Conservation (phyloP, 176 grass and related monocot species). For the Avena sativa region DNA sequence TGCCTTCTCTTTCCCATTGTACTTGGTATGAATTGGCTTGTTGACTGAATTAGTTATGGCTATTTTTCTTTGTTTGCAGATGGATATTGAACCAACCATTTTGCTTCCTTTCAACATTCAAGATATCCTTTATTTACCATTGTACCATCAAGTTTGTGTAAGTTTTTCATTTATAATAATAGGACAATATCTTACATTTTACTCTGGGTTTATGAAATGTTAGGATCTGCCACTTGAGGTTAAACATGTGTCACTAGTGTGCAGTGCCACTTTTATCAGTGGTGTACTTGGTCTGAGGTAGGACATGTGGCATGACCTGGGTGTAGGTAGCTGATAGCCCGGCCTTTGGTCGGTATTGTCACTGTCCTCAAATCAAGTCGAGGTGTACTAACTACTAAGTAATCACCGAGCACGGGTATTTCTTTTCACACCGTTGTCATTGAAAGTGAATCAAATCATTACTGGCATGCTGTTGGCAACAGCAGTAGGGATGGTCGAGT, state of each 20-base stretch:
- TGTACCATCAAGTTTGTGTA: background rate
- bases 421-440: background rate
- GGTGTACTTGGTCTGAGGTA: background rate
- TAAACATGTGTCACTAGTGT: background rate
- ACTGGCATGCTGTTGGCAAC: background rate
- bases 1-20: conserved; percentile 16
- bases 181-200: conserved; percentile 2
- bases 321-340: conserved; percentile 2
- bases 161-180: background rate
- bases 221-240: background rate
- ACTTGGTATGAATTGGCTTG: conserved; percentile 15
- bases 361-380: conserved; percentile 5
- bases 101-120: conserved; percentile 74
- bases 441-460: background rate
- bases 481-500: too few relatives aligned
- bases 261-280: conserved; percentile 10
- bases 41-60: conserved; percentile 20
- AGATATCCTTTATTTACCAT: conserved; percentile 77
- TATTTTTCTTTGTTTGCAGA: conserved; percentile 59
- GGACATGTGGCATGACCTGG: background rate
- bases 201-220: background rate
- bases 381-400: background rate
- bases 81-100: conserved; percentile 85
- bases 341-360: background rate
- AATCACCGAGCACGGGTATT: conserved; percentile 1